Evolutionary conservation across 192 early-diverging fungal genomes (phyloP).

Genomic region (Glomus cerebriforme): DNA sequence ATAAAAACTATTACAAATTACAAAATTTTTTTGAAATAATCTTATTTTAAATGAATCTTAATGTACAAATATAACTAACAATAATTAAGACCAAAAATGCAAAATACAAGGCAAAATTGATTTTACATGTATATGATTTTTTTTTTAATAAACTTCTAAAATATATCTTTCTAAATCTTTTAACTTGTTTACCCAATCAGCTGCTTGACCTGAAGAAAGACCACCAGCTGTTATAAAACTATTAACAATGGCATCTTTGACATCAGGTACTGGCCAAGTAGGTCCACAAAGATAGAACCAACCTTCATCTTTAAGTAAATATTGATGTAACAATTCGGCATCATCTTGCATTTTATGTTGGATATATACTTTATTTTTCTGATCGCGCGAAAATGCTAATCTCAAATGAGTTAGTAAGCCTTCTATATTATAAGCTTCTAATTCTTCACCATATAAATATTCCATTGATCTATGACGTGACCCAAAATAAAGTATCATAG

Average conservation of each 20-base stretch:
- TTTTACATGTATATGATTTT: no score
- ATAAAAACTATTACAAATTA: no score
- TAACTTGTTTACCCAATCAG: slow-evolving; percentile 78
- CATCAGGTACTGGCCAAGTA: slow-evolving; percentile 94
- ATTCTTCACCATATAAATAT: slow-evolving; percentile 95
- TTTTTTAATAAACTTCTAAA: slow-evolving; percentile 81
- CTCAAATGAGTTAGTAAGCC: slow-evolving; percentile 87
- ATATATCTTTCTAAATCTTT: slow-evolving; percentile 94
- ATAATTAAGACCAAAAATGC: no score
- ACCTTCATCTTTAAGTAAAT: slow-evolving; percentile 75
- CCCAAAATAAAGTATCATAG: slow-evolving; percentile 96
- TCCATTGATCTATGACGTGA: slow-evolving; percentile 91
- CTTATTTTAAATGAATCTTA: no score
- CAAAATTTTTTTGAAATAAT: no score
- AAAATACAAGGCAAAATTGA: no score
- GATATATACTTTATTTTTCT: slow-evolving; percentile 93
- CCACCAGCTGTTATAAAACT: slow-evolving; percentile 67
- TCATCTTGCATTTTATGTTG: slow-evolving; percentile 95
- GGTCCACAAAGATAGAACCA: slow-evolving; percentile 98
- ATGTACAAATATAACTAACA: no score
- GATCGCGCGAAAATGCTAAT: slow-evolving; percentile 94
- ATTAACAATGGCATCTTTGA: slow-evolving; percentile 84
- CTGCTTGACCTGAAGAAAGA: slow-evolving; percentile 64
- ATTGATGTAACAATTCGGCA: slow-evolving; percentile 67
- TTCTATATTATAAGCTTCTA: slow-evolving; percentile 91